Conservation (phyloP, 805 yeast species). For the Saturnispora galanensis region DNA sequence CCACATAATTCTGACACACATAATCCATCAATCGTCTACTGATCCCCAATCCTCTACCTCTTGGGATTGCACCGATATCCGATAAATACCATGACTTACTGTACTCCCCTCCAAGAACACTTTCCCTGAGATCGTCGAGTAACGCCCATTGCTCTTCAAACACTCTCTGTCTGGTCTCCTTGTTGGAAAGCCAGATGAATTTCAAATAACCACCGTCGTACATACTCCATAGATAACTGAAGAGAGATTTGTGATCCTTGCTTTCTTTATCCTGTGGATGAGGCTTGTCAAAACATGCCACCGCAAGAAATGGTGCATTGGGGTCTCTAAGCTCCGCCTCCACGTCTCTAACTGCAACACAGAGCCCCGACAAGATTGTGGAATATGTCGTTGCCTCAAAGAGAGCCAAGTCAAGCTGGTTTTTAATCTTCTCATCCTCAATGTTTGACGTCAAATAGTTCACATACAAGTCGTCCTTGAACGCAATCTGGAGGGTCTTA, state of each 20-base stretch:
- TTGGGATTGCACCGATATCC: conserved; percentile 48
- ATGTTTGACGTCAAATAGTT: conserved; percentile 38
- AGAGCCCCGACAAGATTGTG: conserved; percentile 39
- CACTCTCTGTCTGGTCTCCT: conserved; percentile 39
- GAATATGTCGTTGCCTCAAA: conserved; percentile 47
- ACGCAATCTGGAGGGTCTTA: conserved; percentile 41
- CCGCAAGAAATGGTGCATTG: conserved; percentile 40
- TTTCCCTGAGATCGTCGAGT: conserved; percentile 34
- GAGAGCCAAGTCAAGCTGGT: conserved; percentile 37
- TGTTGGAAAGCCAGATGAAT: conserved; percentile 27
- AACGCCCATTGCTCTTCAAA: conserved; percentile 41
- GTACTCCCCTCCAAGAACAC: conserved; percentile 33
- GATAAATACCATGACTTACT: conserved; percentile 45
- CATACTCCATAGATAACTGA: conserved; percentile 26
- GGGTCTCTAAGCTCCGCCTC: conserved; percentile 33
- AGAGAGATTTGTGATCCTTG: conserved; percentile 21
- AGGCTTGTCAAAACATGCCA: conserved; percentile 38
- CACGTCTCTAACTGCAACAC: conserved; percentile 40
- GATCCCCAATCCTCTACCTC: conserved; percentile 50
- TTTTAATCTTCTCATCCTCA: conserved; percentile 26
- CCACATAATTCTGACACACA: conserved; percentile 11
- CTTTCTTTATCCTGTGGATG: conserved; percentile 8
- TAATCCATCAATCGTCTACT: conserved; percentile 37
- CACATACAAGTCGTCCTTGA: conserved; percentile 45
- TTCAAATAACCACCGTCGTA: conserved; percentile 27